phyloP scores from a whole-genome alignment of 768 basidiomycete species.

The Chlorophyllum brunneum region DNA sequence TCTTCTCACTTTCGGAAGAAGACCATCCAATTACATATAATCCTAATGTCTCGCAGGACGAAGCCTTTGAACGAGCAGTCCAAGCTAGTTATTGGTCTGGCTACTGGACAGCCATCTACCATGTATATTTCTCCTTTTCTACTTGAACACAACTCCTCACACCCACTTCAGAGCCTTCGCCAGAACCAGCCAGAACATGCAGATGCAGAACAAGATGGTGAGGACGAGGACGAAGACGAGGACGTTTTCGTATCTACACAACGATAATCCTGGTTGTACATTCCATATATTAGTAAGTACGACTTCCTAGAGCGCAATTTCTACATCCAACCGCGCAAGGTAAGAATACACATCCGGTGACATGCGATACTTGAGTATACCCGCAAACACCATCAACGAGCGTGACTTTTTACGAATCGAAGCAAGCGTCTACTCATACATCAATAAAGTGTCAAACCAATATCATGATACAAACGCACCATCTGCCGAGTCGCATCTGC shows the following conservation, averaged over 20 bases:
- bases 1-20: conserved; percentile 29
- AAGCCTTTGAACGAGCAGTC: conserved; percentile 72
- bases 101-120: conserved; percentile 85
- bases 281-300: conserved; percentile 10
- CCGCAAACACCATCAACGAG: conserved; percentile 85
- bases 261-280: conserved; percentile 25
- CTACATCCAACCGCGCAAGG: conserved; percentile 80
- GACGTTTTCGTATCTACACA: conserved; percentile 36
- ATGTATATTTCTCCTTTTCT: conserved; percentile 42
- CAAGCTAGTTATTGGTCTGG: conserved; percentile 85
- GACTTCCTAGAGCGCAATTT: conserved; percentile 61
- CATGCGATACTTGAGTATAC: conserved; percentile 85
- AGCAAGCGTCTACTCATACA: conserved; percentile 53
- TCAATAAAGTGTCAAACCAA: conserved; percentile 13
- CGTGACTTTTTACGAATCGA: conserved; percentile 76
- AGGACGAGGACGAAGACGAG: conserved; percentile 25
- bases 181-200: conserved; percentile 1
- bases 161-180: conserved; percentile 2
- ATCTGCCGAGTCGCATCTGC: conserved; percentile 76
- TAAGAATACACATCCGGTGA: conserved; percentile 89
- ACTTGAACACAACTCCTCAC: neutral
- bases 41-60: conserved; percentile 41
- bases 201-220: conserved; percentile 23
- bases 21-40: neutral
- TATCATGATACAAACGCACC: conserved; percentile 39